phyloP scores from a whole-genome alignment of 371 early-diverging fungal species.

The Rhizomucor pusillus region DNA sequence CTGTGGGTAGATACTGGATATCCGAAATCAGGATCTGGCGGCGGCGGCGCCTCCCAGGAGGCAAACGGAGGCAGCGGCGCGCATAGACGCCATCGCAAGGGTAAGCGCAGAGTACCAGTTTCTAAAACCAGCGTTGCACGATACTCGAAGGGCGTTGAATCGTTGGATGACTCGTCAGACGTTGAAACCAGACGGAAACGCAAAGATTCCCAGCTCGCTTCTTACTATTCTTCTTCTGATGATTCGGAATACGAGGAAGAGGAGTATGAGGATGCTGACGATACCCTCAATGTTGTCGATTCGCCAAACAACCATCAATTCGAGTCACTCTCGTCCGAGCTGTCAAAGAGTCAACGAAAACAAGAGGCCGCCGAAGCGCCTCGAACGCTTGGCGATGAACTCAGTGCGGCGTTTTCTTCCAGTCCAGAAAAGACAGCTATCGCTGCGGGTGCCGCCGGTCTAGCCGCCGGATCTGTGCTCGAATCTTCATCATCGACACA shows the following conservation, averaged over 20 bases:
- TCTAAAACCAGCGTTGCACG: constrained; percentile 18
- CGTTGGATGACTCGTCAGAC: constrained; percentile 16
- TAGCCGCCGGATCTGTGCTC: constrained; percentile 5
- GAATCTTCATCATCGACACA: neutral
- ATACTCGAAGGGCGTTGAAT: constrained; percentile 12
- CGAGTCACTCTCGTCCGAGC: constrained; percentile 24
- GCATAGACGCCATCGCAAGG: constrained; percentile 13
- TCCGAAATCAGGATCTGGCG: constrained; percentile 9
- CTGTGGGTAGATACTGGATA: constrained; percentile 39
- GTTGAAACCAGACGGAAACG: constrained; percentile 15
- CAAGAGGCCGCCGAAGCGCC: constrained; percentile 17
- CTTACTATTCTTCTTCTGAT: constrained; percentile 25
- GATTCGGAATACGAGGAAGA: constrained; percentile 26
- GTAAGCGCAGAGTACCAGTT: constrained; percentile 14
- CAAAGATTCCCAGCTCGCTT: constrained; percentile 19
- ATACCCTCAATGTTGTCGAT: neutral
- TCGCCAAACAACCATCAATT: constrained; percentile 15
- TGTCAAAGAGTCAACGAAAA: constrained; percentile 23
- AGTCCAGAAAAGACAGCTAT: constrained; percentile 8
- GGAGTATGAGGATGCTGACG: constrained; percentile 20
- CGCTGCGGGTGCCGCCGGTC: constrained; percentile 9
- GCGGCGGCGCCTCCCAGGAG: neutral
- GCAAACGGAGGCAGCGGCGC: too few relatives aligned
- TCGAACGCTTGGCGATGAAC: constrained; percentile 31
- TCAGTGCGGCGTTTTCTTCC: constrained; percentile 12